Evolutionary conservation across 2,329 filamentous ascomycete genomes (phyloP), one percentile per base, ranked within the genome.

Genomic region (Graphilbum sp.): DNA sequence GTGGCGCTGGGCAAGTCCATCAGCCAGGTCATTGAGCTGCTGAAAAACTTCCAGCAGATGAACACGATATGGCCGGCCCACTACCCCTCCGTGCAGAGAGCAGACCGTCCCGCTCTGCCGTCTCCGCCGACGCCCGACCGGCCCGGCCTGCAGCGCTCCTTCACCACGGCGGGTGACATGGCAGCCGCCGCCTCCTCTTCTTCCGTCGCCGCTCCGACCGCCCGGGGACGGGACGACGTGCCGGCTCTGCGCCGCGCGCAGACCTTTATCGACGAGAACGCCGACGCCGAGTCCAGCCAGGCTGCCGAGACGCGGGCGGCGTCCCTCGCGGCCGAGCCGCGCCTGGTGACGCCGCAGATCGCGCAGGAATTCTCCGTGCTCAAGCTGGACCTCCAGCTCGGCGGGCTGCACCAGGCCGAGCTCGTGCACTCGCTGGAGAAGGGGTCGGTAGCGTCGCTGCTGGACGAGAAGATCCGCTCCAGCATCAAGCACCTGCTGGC

Each of bases 401-500:
- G 88, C 24, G 67, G 81, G 6, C 57, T 94, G 36, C 81, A 86
- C 43, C 90, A 96, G 52, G 72, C 83, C 0, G 87, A 96, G 51
- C 66, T 96, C 16, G 87, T 96, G 9, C 88, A 96, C 57, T 96
- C 90, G 1, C 60, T 98, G 36, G 88, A 96, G 50, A 96, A 95
- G 59, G 69, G 68, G 13, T 94, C 88, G 1, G 81, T 98, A 43
- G 90, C 90, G 1, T 79, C 87, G 1, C 63, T 98, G 2, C 63
- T 98, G 30, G 88, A 96, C 55, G 87, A 86, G 20, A 94, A 94
- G 59, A 94, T 98, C 50, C 80, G 79, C 49, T 84, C 90, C 44
- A 95, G 86, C 54, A 81, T 96, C 53, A 85, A 86, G 49, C 90
- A 98, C 57, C 69, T 98, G 2, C 68, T 84, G 40, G 76, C 83